Percentiles rank a stretch among this genome's conserved stretches.
These are phyloP conservation scores for Aristolochia californica DNA, from an alignment of 164 flowering plant genomes.

Conservation along the genomic window DNA sequence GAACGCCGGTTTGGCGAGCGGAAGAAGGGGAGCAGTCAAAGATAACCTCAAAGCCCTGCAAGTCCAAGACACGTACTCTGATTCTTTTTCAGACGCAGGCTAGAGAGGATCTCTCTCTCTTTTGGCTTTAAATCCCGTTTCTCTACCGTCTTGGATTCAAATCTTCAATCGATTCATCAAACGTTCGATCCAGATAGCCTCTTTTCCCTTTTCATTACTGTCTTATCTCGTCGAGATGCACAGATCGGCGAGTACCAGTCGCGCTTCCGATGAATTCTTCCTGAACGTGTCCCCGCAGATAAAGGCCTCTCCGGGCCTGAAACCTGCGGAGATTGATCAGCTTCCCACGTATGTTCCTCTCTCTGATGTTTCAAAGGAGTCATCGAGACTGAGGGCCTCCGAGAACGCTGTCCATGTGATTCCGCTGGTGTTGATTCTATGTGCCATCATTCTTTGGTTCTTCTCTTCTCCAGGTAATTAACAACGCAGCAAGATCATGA, in stretches of 20 bases:
- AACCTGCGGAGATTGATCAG: conserved; percentile 13
- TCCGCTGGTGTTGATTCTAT: conserved; percentile 42
- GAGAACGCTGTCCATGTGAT: conserved; percentile 48
- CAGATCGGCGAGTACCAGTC: conserved; percentile 30
- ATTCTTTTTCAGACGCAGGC: too few species aligned
- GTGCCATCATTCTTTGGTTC: conserved; percentile 47
- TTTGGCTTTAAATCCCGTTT: too few species aligned
- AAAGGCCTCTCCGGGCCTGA: conserved; percentile 17
- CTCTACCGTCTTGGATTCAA: too few species aligned
- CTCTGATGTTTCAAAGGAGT: conserved; percentile 30
- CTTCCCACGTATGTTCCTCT: conserved; percentile 18
- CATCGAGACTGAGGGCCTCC: conserved; percentile 12
- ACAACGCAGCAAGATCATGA: not conserved
- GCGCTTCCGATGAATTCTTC: conserved; percentile 35
- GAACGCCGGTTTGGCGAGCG: too few species aligned
- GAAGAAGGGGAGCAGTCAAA: too few species aligned
- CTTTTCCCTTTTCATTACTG: too few species aligned
- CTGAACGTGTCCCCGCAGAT: conserved; percentile 26
- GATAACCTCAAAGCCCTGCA: too few species aligned
- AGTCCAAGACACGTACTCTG: too few species aligned
- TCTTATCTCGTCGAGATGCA: conserved; percentile 21
- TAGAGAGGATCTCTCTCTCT: too few species aligned
- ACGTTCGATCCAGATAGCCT: too few species aligned
- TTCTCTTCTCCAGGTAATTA: conserved; percentile 30
- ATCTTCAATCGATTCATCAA: too few species aligned